Evolutionary conservation across 139 green algal genomes (phyloP), one percentile per base, ranked within the genome.

Genomic region (Picochlorum sp.): DNA sequence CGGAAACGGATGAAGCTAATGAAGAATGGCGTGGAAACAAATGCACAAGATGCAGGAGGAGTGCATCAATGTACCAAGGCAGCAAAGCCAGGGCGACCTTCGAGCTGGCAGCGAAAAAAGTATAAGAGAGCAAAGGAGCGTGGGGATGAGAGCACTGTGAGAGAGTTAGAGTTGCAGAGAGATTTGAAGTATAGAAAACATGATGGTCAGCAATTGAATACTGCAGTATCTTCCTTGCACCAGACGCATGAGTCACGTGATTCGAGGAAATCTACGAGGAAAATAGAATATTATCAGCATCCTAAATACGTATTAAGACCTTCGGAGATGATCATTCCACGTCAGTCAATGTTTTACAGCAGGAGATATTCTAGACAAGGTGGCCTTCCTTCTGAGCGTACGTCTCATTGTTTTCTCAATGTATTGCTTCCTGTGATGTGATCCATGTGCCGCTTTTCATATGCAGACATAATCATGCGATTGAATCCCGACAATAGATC

Each of bases 271-370:
- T 13, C 5, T 7, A 2, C 8, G 1, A 13, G 47, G 8, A 20
- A 54, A 54, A 24, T 20, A 54, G 47, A 54, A 21, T 1, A 21
- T 26, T 54, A 54, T 54, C 58, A 37, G 16, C 72, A 58, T 65
- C 70, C 70, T 0, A 10, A 20, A 9, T 47, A 57, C 49, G 49
- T 76, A 38, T 49, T 49, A 2, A 70, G 63, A 6, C 62, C 63
- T 6, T 38, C 49, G 1, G 57, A 71, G 37, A 72, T 74, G 60
- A 11, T 77, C 0, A 31, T 86, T 9, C 69, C 74, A 0, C 69
- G 83, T 2, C 20, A 18, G 2, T 13, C 49, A 51, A 75, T 90
- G 10, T 85, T 90, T 59, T 86, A 90, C 60, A 82, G 74, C 30
- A 38, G 73, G 26, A 84, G 80, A 14, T 90, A 86, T 65, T 45